phyloP scores from a whole-genome alignment of 345 rosid genomes.

The Salix brachista region DNA sequence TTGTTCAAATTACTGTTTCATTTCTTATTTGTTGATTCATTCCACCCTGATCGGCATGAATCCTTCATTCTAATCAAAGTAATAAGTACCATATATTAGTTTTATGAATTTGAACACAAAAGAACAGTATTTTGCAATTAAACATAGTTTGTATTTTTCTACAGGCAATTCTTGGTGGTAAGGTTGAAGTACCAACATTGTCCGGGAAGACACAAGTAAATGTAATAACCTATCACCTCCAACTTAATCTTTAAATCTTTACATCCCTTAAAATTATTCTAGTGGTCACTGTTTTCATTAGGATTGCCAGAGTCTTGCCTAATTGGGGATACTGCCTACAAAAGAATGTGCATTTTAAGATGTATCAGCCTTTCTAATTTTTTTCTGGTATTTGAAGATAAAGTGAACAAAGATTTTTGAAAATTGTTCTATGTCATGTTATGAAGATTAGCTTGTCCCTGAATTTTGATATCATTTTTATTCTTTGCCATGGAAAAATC shows the following conservation, averaged over 20 bases:
- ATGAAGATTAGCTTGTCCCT: neutral
- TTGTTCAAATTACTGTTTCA: neutral
- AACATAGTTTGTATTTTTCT: conserved; percentile 18
- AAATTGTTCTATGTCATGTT: neutral
- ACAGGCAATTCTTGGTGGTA: conserved; percentile 92
- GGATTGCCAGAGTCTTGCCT: neutral
- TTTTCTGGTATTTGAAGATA: neutral
- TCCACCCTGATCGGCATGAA: no score
- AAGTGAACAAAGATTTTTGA: neutral
- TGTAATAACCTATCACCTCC: conserved; percentile 36
- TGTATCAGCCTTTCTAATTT: neutral
- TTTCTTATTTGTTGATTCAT: no score
- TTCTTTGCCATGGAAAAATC: neutral
- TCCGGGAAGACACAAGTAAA: conserved; percentile 58
- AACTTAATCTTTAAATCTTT: neutral
- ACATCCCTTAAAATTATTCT: neutral
- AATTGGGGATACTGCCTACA: neutral
- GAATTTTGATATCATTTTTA: neutral
- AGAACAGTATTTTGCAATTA: neutral
- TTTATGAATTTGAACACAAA: neutral
- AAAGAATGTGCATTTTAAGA: neutral
- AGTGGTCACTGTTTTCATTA: neutral
- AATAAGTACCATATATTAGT: neutral
- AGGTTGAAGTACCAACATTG: conserved; percentile 77
- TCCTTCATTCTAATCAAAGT: neutral